Evolutionary conservation across 2,329 filamentous ascomycete genomes (phyloP).

Genomic region (Arachnopeziza araneosa): DNA sequence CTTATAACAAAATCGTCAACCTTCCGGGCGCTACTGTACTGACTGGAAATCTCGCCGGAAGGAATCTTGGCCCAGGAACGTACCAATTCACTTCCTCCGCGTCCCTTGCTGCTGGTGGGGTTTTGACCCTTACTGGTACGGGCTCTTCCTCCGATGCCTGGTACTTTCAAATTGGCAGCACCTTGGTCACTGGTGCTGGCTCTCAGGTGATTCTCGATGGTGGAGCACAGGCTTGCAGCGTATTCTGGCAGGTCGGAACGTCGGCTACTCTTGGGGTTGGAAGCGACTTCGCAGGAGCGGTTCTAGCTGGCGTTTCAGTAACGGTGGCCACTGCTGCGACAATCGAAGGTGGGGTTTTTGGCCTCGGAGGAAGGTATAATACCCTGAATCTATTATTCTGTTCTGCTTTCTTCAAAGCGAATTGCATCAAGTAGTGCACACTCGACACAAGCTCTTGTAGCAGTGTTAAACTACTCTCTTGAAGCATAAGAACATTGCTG

Average conservation of each 20-base stretch:
- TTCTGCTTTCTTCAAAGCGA: too few species aligned
- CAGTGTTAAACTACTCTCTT: too few species aligned
- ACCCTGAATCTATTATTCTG: too few species aligned
- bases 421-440: too few species aligned
- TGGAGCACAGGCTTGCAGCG: slow-evolving; percentile 9
- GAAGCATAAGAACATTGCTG: too few species aligned
- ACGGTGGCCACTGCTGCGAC: not conserved
- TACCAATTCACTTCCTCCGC: slow-evolving; percentile 8
- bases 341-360: slow-evolving; percentile 3
- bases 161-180: slow-evolving; percentile 12
- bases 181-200: slow-evolving; percentile 2
- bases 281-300: not conserved
- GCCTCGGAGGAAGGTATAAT: not conserved
- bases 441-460: too few species aligned
- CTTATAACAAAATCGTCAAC: slow-evolving; percentile 6
- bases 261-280: slow-evolving; percentile 5
- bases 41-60: slow-evolving; percentile 12
- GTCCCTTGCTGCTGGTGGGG: slow-evolving; percentile 2
- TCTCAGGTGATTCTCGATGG: slow-evolving; percentile 3
- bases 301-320: slow-evolving; percentile 3
- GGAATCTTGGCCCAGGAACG: slow-evolving; percentile 9
- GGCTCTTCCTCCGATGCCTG: slow-evolving; percentile 4
- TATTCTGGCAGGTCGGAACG: slow-evolving; percentile 12
- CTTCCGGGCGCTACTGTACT: slow-evolving; percentile 2
- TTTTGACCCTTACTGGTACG: slow-evolving; percentile 8